Conservation (phyloP, 768 basidiomycete species). For the Mycena sanguinolenta region DNA sequence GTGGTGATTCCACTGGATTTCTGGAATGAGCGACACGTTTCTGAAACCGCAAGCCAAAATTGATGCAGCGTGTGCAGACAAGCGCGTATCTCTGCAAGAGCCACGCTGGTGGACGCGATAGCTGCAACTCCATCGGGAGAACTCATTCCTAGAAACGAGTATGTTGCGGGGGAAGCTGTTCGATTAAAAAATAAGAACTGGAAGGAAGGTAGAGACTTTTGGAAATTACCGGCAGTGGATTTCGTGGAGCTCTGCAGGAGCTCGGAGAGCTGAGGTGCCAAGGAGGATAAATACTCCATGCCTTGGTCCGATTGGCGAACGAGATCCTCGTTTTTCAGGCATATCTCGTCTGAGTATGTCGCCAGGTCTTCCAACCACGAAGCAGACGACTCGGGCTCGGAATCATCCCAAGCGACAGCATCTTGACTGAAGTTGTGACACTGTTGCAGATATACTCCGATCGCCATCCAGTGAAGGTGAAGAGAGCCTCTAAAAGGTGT, state of each 20-base stretch:
- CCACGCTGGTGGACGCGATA: not conserved
- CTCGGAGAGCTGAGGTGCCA: conserved; percentile 15
- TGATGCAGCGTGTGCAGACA: conserved; percentile 3
- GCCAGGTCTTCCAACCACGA: conserved; percentile 13
- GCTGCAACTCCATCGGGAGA: not conserved
- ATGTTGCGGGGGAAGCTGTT: not conserved
- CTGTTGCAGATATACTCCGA: conserved; percentile 15
- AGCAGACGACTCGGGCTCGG: not conserved
- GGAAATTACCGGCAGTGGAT: not conserved
- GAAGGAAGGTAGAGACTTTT: too few species aligned
- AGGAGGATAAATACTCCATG: conserved; percentile 2
- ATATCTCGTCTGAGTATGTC: conserved; percentile 9
- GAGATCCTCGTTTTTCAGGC: not conserved
- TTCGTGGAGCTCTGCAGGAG: not conserved
- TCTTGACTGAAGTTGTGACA: conserved; percentile 19
- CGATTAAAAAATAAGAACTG: not conserved
- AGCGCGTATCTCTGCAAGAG: conserved; percentile 14
- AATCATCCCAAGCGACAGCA: not conserved
- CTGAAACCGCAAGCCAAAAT: conserved; percentile 19
- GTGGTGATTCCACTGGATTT: not conserved
- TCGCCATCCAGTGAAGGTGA: conserved; percentile 18
- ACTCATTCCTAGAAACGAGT: not conserved
- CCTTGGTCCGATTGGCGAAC: conserved; percentile 5
- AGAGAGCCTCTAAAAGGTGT: conserved; percentile 2
- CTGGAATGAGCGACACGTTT: conserved; percentile 9